Conservation (phyloP, 495 filamentous ascomycete genomes). For the Hypoxylon crocopeplum region DNA sequence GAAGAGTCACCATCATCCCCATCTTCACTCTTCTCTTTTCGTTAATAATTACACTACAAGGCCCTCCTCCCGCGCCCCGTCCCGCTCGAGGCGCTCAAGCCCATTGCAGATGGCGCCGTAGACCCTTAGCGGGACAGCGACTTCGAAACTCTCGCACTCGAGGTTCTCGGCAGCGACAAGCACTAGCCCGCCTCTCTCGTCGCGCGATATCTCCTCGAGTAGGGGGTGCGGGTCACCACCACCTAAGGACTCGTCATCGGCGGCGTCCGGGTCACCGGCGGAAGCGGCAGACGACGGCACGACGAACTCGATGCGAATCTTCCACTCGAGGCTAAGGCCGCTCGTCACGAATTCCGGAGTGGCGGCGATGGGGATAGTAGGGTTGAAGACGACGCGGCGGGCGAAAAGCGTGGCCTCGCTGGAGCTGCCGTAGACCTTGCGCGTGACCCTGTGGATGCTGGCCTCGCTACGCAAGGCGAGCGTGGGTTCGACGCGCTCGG, state of each 20-base stretch:
- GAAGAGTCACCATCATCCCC: neutral
- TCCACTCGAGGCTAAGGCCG: slow-evolving; percentile 85
- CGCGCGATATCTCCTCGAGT: slow-evolving; percentile 67
- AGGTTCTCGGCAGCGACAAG: slow-evolving; percentile 77
- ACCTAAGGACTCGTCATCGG: too few relatives aligned
- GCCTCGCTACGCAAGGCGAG: slow-evolving; percentile 84
- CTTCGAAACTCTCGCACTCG: slow-evolving; percentile 87
- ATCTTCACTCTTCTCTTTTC: too few relatives aligned
- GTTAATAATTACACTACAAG: slow-evolving; percentile 57
- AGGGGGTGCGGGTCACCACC: slow-evolving; percentile 46
- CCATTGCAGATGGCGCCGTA: slow-evolving; percentile 70
- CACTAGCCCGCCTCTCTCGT: slow-evolving; percentile 73
- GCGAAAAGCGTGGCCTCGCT: slow-evolving; percentile 84
- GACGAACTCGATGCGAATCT: slow-evolving; percentile 87
- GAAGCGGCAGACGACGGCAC: slow-evolving; percentile 52
- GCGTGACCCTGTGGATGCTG: slow-evolving; percentile 84
- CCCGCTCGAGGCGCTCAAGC: slow-evolving; percentile 55
- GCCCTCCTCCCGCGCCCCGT: slow-evolving; percentile 54
- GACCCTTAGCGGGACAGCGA: slow-evolving; percentile 80
- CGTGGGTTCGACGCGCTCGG: slow-evolving; percentile 76
- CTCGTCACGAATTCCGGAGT: slow-evolving; percentile 91
- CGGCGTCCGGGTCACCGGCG: slow-evolving; percentile 14
- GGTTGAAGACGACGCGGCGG: slow-evolving; percentile 76
- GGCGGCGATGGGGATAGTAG: slow-evolving; percentile 77
- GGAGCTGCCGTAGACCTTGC: slow-evolving; percentile 74